Evolutionary conservation across 2,329 filamentous ascomycete species (phyloP).

Genomic region (Fusarium sp.): DNA sequence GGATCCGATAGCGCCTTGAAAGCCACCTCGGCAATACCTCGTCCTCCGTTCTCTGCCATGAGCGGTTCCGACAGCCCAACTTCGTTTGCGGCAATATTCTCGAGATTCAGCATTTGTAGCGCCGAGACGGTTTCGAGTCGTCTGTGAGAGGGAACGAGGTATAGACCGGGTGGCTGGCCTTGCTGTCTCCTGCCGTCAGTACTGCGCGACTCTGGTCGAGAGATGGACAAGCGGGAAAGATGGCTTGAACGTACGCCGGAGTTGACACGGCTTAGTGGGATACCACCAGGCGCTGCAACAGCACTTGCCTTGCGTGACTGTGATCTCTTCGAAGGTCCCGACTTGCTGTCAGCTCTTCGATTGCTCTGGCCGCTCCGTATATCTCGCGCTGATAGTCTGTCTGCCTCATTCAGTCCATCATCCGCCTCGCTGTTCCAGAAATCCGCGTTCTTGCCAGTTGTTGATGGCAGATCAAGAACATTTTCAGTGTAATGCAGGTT

Average conservation of each 20-base stretch:
- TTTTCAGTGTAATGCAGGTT: slow-evolving; percentile 94
- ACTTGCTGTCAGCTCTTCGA: slow-evolving; percentile 66
- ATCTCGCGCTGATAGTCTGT: slow-evolving; percentile 63
- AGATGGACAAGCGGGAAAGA: slow-evolving; percentile 47
- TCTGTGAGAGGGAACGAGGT: slow-evolving; percentile 65
- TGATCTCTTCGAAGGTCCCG: slow-evolving; percentile 60
- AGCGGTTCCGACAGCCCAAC: slow-evolving; percentile 89
- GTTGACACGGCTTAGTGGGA: slow-evolving; percentile 61
- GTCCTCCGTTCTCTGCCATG: slow-evolving; percentile 90
- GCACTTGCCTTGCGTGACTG: slow-evolving; percentile 69
- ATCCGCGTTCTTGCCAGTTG: slow-evolving; percentile 58
- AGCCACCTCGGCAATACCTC: slow-evolving; percentile 88
- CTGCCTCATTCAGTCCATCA: slow-evolving; percentile 63
- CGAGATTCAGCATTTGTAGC: slow-evolving; percentile 90
- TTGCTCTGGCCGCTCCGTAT: slow-evolving; percentile 63
- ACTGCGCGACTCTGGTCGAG: slow-evolving; percentile 47
- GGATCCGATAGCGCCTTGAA: slow-evolving; percentile 75
- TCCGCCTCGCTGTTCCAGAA: slow-evolving; percentile 83
- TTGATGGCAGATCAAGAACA: slow-evolving; percentile 75
- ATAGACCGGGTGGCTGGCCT: slow-evolving; percentile 60
- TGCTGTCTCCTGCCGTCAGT: slow-evolving; percentile 53
- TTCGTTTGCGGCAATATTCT: slow-evolving; percentile 90
- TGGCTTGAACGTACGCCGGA: slow-evolving; percentile 56
- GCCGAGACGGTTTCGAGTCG: slow-evolving; percentile 74
- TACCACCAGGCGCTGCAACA: slow-evolving; percentile 49